These are phyloP conservation scores for Aspergillus melleus DNA, from an alignment of 2,329 filamentous ascomycete genomes.

Conservation along the genomic window DNA sequence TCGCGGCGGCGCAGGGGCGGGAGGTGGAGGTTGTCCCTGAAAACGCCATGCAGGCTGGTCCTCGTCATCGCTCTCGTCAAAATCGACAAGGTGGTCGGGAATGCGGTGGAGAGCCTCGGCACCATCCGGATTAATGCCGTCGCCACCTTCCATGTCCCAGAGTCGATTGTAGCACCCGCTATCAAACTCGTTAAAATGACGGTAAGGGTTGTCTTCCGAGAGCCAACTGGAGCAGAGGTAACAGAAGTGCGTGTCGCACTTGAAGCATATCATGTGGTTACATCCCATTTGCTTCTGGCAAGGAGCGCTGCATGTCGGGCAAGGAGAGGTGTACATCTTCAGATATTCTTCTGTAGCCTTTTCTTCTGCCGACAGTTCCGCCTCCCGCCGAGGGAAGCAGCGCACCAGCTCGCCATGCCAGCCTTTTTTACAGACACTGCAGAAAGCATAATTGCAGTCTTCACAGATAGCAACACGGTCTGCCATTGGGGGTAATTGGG, in stretches of 20 bases:
- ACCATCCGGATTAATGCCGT: conserved; percentile 52
- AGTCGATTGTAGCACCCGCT: conserved; percentile 79
- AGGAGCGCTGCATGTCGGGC: conserved; percentile 81
- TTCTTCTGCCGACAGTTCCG: conserved; percentile 79
- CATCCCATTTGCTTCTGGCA: conserved; percentile 91
- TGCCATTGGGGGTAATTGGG: conserved; percentile 48
- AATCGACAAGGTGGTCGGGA: conserved; percentile 39
- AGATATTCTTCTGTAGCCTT: conserved; percentile 85
- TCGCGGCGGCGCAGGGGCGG: conserved; percentile 41
- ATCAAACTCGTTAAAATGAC: conserved; percentile 75
- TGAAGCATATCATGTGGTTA: conserved; percentile 94
- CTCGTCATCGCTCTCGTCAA: conserved; percentile 36
- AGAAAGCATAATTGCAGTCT: conserved; percentile 88
- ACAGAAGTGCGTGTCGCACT: conserved; percentile 90
- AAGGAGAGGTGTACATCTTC: conserved; percentile 76
- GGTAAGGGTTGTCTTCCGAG: conserved; percentile 75
- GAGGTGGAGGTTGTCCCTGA: conserved; percentile 37
- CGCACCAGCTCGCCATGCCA: conserved; percentile 93
- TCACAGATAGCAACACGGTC: conserved; percentile 82
- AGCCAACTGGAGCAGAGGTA: conserved; percentile 92
- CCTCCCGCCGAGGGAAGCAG: conserved; percentile 61
- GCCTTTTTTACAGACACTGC: conserved; percentile 68
- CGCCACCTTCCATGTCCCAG: conserved; percentile 86
- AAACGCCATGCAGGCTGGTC: conserved; percentile 27
- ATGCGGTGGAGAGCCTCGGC: conserved; percentile 43